phyloP scores from a whole-genome alignment of 2,329 filamentous ascomycete species.

The Fusarium fujikuroi region DNA sequence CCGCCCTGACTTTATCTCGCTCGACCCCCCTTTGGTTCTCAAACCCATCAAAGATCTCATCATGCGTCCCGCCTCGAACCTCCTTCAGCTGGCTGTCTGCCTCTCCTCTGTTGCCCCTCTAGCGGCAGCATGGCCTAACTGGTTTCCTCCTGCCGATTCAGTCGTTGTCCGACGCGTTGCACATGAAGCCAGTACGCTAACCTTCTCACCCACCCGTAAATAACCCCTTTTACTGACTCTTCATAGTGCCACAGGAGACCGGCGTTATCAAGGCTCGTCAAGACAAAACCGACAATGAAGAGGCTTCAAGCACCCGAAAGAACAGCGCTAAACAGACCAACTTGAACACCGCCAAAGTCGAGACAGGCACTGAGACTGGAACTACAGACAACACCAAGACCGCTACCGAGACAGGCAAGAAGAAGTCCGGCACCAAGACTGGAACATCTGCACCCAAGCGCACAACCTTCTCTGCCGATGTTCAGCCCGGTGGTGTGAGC shows the following conservation, averaged over 20 bases:
- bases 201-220: background rate
- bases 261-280: slow-evolving; percentile 19
- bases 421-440: slow-evolving; percentile 39
- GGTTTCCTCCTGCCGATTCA: slow-evolving; percentile 63
- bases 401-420: slow-evolving; percentile 36
- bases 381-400: slow-evolving; percentile 29
- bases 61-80: slow-evolving; percentile 62
- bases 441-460: slow-evolving; percentile 45
- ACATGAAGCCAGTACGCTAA: slow-evolving; percentile 18
- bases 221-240: slow-evolving; percentile 9
- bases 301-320: slow-evolving; percentile 38
- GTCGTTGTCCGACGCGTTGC: slow-evolving; percentile 54
- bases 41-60: slow-evolving; percentile 20
- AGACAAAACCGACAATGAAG: slow-evolving; percentile 11
- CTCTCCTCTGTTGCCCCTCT: slow-evolving; percentile 62
- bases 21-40: background rate
- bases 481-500: slow-evolving; percentile 62
- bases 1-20: background rate
- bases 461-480: slow-evolving; percentile 57
- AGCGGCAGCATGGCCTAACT: slow-evolving; percentile 66
- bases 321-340: slow-evolving; percentile 46
- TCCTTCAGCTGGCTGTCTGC: slow-evolving; percentile 61
- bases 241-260: slow-evolving; percentile 31
- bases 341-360: slow-evolving; percentile 53
- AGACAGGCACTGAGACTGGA: slow-evolving; percentile 23